phyloP scores from a whole-genome alignment of 768 basidiomycete species.

The Rubroboletus satanas region DNA sequence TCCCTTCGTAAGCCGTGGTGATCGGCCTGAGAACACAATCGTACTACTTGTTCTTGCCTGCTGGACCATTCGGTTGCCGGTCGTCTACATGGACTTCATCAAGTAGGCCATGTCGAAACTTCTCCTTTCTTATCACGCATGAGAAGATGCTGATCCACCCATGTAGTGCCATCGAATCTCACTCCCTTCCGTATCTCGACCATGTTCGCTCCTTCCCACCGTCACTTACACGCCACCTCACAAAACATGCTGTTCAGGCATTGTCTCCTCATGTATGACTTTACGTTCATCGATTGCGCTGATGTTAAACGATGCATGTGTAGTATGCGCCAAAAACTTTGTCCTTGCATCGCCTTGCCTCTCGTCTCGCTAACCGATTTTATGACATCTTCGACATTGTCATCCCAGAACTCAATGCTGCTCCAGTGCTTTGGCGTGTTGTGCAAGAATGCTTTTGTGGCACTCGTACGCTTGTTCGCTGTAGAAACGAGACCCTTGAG shows the following conservation, averaged over 20 bases:
- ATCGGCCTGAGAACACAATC: constrained; percentile 49
- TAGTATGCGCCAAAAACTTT: constrained; percentile 65
- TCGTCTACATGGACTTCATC: constrained; percentile 71
- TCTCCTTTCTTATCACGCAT: neutral
- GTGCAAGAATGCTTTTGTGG: constrained; percentile 59
- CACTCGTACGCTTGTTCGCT: constrained; percentile 55
- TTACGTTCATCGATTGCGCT: neutral
- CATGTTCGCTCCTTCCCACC: constrained; percentile 57
- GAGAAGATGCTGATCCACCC: constrained; percentile 6
- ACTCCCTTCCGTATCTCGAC: constrained; percentile 80
- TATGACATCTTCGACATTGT: constrained; percentile 51
- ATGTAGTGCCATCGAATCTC: constrained; percentile 65
- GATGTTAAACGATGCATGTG: constrained; percentile 12
- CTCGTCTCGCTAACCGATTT: constrained; percentile 58
- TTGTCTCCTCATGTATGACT: constrained; percentile 62
- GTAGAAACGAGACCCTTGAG: neutral
- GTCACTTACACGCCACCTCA: constrained; percentile 64
- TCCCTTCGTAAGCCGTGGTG: constrained; percentile 28
- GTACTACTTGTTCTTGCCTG: constrained; percentile 71
- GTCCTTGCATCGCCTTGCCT: constrained; percentile 55
- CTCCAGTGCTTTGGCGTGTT: constrained; percentile 75
- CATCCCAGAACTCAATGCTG: constrained; percentile 72
- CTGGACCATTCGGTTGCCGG: constrained; percentile 76
- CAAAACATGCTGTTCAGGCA: constrained; percentile 61
- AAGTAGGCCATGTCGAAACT: constrained; percentile 41